phyloP scores from a whole-genome alignment of 208 protist species.

The Leishmania aethiopica region DNA sequence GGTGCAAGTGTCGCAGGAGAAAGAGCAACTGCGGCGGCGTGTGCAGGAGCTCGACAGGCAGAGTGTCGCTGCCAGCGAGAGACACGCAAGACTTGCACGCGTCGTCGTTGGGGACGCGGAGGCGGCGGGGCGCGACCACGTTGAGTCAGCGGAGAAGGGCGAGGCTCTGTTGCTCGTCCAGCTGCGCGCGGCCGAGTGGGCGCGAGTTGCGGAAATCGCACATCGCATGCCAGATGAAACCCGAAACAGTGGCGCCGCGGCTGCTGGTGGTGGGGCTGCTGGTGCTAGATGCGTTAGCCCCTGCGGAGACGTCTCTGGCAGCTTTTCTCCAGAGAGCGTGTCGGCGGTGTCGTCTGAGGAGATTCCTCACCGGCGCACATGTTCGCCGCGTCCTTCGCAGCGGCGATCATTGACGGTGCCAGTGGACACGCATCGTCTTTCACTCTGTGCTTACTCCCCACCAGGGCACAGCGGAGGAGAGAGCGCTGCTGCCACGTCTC shows the following conservation, averaged over 20 bases:
- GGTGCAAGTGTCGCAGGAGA: slow-evolving; percentile 19
- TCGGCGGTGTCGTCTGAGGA: slow-evolving; percentile 18
- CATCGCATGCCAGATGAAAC: background rate
- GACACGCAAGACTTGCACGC: background rate
- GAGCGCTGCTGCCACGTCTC: background rate
- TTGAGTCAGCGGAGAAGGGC: background rate
- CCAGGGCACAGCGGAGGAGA: background rate
- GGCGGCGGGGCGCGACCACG: background rate
- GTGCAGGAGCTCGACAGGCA: slow-evolving; percentile 11
- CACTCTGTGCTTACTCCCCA: background rate
- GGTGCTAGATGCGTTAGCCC: background rate
- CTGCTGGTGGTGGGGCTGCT: background rate
- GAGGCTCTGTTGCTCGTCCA: slow-evolving; percentile 1
- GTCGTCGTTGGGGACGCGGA: slow-evolving; percentile 1
- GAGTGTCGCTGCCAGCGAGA: background rate
- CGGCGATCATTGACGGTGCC: slow-evolving; percentile 11
- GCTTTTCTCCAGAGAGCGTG: slow-evolving; percentile 2
- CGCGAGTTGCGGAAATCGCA: background rate
- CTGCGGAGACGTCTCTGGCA: background rate
- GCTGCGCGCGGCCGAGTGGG: background rate
- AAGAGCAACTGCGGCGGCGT: slow-evolving; percentile 10
- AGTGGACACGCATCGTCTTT: slow-evolving; percentile 11
- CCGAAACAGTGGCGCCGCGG: background rate
- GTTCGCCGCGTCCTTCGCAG: slow-evolving; percentile 26
- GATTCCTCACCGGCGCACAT: slow-evolving; percentile 9